A percentile compares a stretch with the other conserved stretches of the same genome.
phyloP scores from a whole-genome alignment of 257 asterid genomes.

The Solanum appendiculatum region DNA sequence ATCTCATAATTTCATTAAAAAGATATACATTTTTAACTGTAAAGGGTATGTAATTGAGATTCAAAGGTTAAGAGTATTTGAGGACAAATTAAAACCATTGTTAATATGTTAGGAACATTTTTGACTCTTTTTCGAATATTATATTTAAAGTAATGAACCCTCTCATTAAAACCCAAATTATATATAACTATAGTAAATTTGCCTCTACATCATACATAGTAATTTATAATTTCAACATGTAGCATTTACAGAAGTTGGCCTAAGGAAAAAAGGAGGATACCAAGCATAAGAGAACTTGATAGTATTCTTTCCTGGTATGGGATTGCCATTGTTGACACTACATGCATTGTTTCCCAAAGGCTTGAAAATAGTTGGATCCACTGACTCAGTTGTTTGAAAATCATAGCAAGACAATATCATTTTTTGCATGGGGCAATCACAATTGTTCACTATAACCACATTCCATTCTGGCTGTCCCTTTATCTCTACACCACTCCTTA shows the following conservation, averaged over 20 bases:
- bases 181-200: background rate
- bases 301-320: background rate
- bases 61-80: background rate
- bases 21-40: background rate
- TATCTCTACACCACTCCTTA: slow-evolving; percentile 6
- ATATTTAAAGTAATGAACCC: background rate
- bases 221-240: background rate
- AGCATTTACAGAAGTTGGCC: background rate
- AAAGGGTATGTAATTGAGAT: background rate
- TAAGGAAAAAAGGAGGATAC: slow-evolving; percentile 5
- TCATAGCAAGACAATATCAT: background rate
- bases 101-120: too few relatives aligned
- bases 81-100: background rate
- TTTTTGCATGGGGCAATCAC: slow-evolving; percentile 1
- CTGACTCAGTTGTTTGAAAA: background rate
- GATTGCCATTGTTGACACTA: background rate
- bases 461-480: slow-evolving; percentile 6
- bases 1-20: background rate
- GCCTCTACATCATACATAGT: background rate
- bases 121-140: too few relatives aligned
- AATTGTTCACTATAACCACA: slow-evolving; percentile 5
- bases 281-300: slow-evolving; percentile 5
- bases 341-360: background rate
- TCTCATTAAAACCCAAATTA: background rate
- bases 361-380: background rate